Evolutionary conservation across 2,329 filamentous ascomycete genomes (phyloP), one percentile per base, ranked within the genome.

Genomic region (Calonectria montana): DNA sequence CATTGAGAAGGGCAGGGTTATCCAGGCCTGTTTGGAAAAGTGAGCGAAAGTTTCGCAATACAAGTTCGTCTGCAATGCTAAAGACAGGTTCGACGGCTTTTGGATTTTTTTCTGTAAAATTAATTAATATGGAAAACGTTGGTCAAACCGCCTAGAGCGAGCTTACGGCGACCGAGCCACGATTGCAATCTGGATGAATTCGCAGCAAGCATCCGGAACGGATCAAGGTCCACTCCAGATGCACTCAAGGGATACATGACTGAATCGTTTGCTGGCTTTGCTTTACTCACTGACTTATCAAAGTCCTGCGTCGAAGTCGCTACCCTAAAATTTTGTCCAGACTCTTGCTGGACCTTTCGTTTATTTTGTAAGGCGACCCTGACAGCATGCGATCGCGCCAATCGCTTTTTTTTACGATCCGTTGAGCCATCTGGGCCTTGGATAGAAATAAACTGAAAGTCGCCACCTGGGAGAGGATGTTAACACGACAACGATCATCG

Each of bases 1-100:
- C 84, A 70, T 79, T 84, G 1, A 83, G 50, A 7, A 87, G 80
- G 63, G 84, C 84, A 0, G 77, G 80, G 65, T 87, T 83, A 37
- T 79, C 77, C 0, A 82, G 37, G 0, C 81, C 79, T 4, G 74
- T 79, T 65, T 77, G 80, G 27, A 86, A 80, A 35, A 86, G 78
- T 0, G 78, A 79, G 18, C 53, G 73, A 37, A 86, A 85, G 68
- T 80, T 84, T 21, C 83, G 82, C n/a, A 86, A 78, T 2, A 76
- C 78, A 47, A 83, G 77, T n/a, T 83, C 80, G 8, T 85, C 80
- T 1, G 75, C 71, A 29, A 85, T 68, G 21, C 80, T 86, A 10
- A 86, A 84, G 0, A 84, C 78, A 13, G 84, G 83, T 48, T 84
- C 81, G 0, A 78, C 48, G n/a, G 78, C 76, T 50, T 78, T 73